Conservation (phyloP, 2,329 filamentous ascomycete species). For the Pseudogymnoascus sp. region DNA sequence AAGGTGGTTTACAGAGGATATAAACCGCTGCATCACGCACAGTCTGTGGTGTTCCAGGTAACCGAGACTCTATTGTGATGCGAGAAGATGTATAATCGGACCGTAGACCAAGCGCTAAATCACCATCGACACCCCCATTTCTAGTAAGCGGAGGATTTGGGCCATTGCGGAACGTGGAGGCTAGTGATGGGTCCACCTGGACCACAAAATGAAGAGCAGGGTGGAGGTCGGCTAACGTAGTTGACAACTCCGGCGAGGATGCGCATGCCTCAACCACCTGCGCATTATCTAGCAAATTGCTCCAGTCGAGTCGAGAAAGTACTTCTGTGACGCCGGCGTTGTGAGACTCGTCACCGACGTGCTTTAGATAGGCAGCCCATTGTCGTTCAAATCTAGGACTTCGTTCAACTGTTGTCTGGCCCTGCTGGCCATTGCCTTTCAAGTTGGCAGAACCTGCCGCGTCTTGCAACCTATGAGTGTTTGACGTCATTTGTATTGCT, state of each 20-base stretch:
- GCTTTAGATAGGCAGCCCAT: constrained; percentile 28
- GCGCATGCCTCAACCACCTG: constrained; percentile 25
- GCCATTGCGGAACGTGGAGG: too few species aligned
- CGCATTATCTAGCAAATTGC: constrained; percentile 20
- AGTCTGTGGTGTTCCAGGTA: constrained; percentile 21
- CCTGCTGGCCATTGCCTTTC: background rate
- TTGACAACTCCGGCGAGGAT: constrained; percentile 13
- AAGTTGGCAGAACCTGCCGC: background rate
- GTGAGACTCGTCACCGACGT: constrained; percentile 15
- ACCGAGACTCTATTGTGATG: constrained; percentile 20
- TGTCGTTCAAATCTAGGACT: constrained; percentile 27
- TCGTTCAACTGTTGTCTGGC: constrained; percentile 14
- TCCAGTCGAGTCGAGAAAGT: constrained; percentile 25
- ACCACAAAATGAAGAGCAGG: constrained; percentile 26
- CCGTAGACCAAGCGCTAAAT: too few species aligned
- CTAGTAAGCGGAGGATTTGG: too few species aligned
- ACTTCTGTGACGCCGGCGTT: constrained; percentile 22
- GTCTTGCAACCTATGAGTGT: constrained; percentile 17
- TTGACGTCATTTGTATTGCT: constrained; percentile 30
- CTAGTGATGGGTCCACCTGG: constrained; percentile 16
- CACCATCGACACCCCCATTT: too few species aligned
- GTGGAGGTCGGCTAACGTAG: constrained; percentile 18
- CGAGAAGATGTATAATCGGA: background rate
- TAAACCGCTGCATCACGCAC: constrained; percentile 31
- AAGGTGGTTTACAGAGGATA: constrained; percentile 25